Conservation (phyloP, 441 rosid species). For the Syzygium syzygioides region DNA sequence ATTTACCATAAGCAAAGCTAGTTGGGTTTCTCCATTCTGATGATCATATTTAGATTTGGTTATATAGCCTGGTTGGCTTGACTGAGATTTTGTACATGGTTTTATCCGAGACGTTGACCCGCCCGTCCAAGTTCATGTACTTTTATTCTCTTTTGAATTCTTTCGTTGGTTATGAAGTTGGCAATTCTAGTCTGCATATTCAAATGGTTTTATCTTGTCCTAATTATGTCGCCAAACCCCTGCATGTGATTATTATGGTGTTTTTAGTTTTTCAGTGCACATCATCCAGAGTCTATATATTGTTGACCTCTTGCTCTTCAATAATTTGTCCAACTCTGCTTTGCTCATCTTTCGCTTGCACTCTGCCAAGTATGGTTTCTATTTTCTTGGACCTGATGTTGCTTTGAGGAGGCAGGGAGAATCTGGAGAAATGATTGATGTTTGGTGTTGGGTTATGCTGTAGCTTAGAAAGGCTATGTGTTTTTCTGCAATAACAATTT, state of each 20-base stretch:
- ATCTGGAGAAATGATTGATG: background rate
- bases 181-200: background rate
- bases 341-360: background rate
- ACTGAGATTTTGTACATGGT: background rate
- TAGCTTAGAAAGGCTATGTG: background rate
- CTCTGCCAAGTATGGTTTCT: background rate
- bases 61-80: background rate
- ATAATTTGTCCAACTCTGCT: background rate
- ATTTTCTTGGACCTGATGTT: background rate
- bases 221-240: background rate
- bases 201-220: background rate
- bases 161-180: background rate
- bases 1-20: background rate
- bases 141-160: background rate
- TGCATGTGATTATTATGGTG: background rate
- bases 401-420: background rate
- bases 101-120: fast-evolving
- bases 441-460: background rate
- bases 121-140: fast-evolving
- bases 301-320: background rate
- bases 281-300: background rate
- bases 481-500: background rate
- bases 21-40: background rate
- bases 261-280: background rate
- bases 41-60: background rate